Evolutionary conservation across 352 stramenopile genomes (phyloP).

Genomic region (Globisporangium cystogenes): DNA sequence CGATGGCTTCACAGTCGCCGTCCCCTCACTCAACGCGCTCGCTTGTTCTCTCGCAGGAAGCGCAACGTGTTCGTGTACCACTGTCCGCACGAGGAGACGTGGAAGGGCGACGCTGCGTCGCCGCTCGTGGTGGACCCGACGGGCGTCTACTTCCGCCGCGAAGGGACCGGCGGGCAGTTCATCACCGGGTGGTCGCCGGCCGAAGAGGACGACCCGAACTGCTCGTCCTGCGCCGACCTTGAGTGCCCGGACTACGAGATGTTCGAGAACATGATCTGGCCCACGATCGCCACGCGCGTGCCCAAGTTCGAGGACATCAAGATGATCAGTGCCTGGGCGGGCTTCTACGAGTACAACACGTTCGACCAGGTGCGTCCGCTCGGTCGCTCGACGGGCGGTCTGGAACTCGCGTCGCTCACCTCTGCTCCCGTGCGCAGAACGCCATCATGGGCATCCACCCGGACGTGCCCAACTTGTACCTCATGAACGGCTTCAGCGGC

Average conservation of each 20-base stretch:
- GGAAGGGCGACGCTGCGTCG: slow-evolving; percentile 56
- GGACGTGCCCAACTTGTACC: slow-evolving; percentile 76
- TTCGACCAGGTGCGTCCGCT: slow-evolving; percentile 67
- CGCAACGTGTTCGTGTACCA: slow-evolving; percentile 77
- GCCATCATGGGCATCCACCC: slow-evolving; percentile 78
- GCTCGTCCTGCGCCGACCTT: slow-evolving; percentile 56
- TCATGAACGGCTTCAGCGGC: slow-evolving; percentile 83
- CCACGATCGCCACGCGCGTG: slow-evolving; percentile 69
- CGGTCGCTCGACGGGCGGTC: background rate
- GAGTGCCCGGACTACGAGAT: slow-evolving; percentile 59
- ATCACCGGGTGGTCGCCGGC: slow-evolving; percentile 64
- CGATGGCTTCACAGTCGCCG: background rate
- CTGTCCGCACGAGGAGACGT: slow-evolving; percentile 66
- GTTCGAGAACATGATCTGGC: slow-evolving; percentile 80
- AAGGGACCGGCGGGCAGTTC: slow-evolving; percentile 66
- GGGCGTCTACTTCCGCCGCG: slow-evolving; percentile 78
- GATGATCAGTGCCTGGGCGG: slow-evolving; percentile 66
- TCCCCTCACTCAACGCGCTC: no score
- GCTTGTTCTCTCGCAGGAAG: slow-evolving; percentile 32
- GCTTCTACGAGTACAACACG: slow-evolving; percentile 88
- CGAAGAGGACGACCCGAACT: slow-evolving; percentile 52
- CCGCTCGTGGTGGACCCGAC: slow-evolving; percentile 71
- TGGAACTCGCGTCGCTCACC: background rate
- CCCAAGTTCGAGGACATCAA: slow-evolving; percentile 80
- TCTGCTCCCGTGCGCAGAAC: slow-evolving; percentile 29